Evolutionary conservation across 2,329 filamentous ascomycete genomes (phyloP), one percentile per base, ranked within the genome.

Genomic region (Camillea tinctor): DNA sequence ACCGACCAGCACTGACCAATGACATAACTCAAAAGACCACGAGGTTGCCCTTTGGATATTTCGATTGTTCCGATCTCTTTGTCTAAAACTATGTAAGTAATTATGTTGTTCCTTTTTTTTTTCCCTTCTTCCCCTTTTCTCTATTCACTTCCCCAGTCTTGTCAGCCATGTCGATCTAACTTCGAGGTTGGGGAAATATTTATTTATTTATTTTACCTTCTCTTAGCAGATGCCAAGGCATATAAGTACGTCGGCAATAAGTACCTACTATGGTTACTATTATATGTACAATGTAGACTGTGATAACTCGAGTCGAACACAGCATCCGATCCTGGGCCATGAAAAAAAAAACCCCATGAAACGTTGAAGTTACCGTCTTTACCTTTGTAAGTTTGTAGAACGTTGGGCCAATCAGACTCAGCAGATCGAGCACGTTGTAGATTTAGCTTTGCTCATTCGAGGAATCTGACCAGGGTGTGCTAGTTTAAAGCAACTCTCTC

Each of bases 391-490:
- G 36, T 44, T 44, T 4, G 7, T 50, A 6, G 19, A 19, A 50
- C 8, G 7, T 21, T 13, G 19, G 19, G 36, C 65, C 65, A 67
- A 66, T 67, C 58, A 64, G 8, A 20, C 2, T 8, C 40, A 49
- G 13, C 2, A 7, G 11, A 50, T 3, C 50, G 53, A 57, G 54
- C 65, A 67, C 65, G 65, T 67, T 67, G 51, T 58, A 55, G 9
- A 44, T 57, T 52, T 19, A 53, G 21, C 48, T 58, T 22, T 54
- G 57, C 55, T 65, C 56, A 67, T 65, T 67, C 57, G 64, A 60
- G 26, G 11, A 20, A 30, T 19, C 13, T 51, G 62, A 56, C 13
- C 56, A 50, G 62, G 59, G 59, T 44, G 52, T 4, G 21, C 44
- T 23, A 40, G 50, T 58, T 58, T 56, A 51, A 11, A 60, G 15